phyloP scores from a whole-genome alignment of 2,329 filamentous ascomycete species.

The Penicillium sp. region DNA sequence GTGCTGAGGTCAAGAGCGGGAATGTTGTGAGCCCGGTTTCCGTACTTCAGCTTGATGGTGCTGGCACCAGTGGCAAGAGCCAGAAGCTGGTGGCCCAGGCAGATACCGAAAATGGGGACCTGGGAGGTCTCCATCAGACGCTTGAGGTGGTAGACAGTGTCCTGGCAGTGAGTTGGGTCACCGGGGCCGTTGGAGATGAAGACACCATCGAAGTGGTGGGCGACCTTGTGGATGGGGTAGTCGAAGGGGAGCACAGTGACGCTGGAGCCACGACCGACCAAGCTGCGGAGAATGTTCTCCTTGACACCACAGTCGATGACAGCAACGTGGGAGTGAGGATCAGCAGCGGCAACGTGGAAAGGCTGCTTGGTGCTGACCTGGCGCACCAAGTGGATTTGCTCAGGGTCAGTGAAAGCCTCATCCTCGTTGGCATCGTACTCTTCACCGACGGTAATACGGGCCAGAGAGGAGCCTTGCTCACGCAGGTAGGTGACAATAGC shows the following conservation, averaged over 20 bases:
- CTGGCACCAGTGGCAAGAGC: constrained; percentile 83
- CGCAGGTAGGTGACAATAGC: constrained; percentile 94
- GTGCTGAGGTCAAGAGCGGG: constrained; percentile 92
- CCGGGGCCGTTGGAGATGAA: constrained; percentile 99
- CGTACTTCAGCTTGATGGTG: constrained; percentile 98
- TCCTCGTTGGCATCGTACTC: constrained; percentile 99
- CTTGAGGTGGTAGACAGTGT: constrained; percentile 87
- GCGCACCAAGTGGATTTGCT: constrained; percentile 94
- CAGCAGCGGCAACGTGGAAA: constrained; percentile 85
- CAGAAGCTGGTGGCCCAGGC: constrained; percentile 93
- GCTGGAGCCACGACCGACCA: constrained; percentile 86
- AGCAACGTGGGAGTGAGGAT: constrained; percentile 84
- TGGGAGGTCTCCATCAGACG: constrained; percentile 89
- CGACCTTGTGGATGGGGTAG: constrained; percentile 97
- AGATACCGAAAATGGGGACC: constrained; percentile 95
- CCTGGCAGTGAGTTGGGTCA: constrained; percentile 94
- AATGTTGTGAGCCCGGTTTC: constrained; percentile 98
- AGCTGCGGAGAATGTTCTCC: constrained; percentile 96
- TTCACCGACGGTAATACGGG: constrained; percentile 90
- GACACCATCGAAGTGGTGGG: constrained; percentile 95
- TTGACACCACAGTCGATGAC: constrained; percentile 98
- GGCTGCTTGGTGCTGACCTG: constrained; percentile 97
- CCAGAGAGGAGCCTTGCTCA: constrained; percentile 94
- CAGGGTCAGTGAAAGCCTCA: constrained; percentile 91
- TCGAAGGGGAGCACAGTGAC: constrained; percentile 95